Percentiles rank a stretch among this genome's conserved stretches.
Evolutionary conservation across 1,284 basidiomycete species (phyloP).

Genomic region (Trametes pubescens): DNA sequence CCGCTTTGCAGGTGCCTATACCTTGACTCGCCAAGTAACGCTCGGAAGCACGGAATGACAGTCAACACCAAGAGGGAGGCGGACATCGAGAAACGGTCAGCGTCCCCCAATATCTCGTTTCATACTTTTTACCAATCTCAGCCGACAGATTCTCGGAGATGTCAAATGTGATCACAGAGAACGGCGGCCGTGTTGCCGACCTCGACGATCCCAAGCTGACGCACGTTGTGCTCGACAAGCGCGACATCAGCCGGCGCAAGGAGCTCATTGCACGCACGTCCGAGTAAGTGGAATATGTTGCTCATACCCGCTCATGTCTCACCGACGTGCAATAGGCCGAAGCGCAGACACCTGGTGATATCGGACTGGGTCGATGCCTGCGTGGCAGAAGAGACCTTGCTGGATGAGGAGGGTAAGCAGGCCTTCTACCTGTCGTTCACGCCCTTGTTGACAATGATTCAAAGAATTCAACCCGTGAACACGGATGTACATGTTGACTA

Average conservation of each 20-base stretch:
- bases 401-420: conserved; percentile 78
- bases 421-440: background rate
- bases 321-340: conserved; percentile 58
- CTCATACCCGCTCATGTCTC: background rate
- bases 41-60: conserved; percentile 65
- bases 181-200: conserved; percentile 77
- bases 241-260: conserved; percentile 73
- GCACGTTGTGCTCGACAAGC: conserved; percentile 84
- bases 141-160: conserved; percentile 63
- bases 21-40: conserved; percentile 83
- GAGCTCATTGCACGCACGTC: conserved; percentile 76
- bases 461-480: conserved; percentile 16
- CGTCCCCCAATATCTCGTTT: background rate
- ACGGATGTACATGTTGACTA: background rate
- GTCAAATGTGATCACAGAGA: conserved; percentile 59
- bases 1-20: conserved; percentile 75
- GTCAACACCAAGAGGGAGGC: conserved; percentile 63
- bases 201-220: conserved; percentile 82
- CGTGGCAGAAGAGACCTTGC: conserved; percentile 79
- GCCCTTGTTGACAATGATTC: background rate
- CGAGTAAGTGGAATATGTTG: conserved; percentile 53
- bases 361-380: conserved; percentile 81
- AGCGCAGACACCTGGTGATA: conserved; percentile 79
- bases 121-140: conserved; percentile 4
- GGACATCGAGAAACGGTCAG: conserved; percentile 60